Evolutionary conservation across 1,284 basidiomycete species (phyloP).

Genomic region (Leccinum pseudoinsigne): DNA sequence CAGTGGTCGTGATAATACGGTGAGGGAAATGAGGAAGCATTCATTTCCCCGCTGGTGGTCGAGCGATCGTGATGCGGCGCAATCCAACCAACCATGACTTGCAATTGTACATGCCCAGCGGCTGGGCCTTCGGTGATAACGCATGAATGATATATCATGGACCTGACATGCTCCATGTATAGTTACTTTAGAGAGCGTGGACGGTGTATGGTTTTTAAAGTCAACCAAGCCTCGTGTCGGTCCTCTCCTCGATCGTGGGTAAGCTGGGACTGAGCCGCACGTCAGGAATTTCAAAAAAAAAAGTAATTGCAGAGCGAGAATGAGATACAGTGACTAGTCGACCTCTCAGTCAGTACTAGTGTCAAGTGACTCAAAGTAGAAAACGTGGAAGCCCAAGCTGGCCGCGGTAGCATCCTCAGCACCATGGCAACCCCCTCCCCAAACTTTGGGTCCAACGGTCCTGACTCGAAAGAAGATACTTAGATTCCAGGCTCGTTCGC

Average conservation of each 20-base stretch:
- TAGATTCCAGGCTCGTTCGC: not conserved
- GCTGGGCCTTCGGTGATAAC: too few relatives aligned
- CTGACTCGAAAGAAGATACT: slow-evolving; percentile 6
- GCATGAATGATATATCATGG: not conserved
- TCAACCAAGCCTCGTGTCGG: slow-evolving; percentile 19
- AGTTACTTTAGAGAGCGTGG: slow-evolving; percentile 1
- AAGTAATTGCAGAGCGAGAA: not conserved
- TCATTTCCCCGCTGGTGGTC: too few relatives aligned
- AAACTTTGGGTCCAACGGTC: not conserved
- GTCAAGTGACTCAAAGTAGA: not conserved
- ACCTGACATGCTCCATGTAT: not conserved
- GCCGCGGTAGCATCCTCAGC: not conserved
- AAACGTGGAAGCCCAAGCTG: not conserved
- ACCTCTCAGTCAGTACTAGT: slow-evolving; percentile 9
- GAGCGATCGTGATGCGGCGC: too few relatives aligned
- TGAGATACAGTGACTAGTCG: not conserved
- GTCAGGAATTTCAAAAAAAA: not conserved
- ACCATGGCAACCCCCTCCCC: slow-evolving; percentile 12
- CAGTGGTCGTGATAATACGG: too few relatives aligned
- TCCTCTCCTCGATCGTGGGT: slow-evolving; percentile 9
- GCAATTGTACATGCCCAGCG: too few relatives aligned
- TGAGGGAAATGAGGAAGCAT: too few relatives aligned
- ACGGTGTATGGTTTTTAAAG: not conserved
- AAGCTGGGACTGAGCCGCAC: slow-evolving; percentile 11
- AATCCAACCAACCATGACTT: too few relatives aligned